Evolutionary conservation across 352 stramenopile genomes (phyloP).

Genomic region (Phytophthora vignae): DNA sequence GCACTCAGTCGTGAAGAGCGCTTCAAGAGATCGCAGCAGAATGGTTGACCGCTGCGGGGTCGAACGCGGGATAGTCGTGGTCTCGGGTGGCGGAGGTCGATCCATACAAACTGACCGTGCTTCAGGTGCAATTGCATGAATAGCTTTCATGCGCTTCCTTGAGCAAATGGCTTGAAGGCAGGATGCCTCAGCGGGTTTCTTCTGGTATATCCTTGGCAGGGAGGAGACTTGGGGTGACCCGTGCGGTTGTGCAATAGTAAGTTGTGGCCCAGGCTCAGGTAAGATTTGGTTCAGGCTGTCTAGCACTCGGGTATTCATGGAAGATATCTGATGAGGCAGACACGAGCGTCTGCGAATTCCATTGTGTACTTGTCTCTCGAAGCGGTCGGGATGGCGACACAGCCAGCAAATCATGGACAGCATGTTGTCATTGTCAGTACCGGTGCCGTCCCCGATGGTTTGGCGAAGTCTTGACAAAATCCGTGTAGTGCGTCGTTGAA

Average conservation of each 20-base stretch:
- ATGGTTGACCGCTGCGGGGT: slow-evolving; percentile 6
- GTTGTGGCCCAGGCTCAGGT: background rate
- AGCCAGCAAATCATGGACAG: slow-evolving; percentile 22
- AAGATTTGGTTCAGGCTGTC: slow-evolving; percentile 18
- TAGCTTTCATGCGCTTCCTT: background rate
- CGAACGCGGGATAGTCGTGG: background rate
- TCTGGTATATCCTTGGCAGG: background rate
- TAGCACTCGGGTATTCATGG: slow-evolving; percentile 7
- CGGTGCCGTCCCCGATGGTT: background rate
- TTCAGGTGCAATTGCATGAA: background rate
- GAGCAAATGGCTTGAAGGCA: background rate
- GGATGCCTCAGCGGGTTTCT: background rate
- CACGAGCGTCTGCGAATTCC: slow-evolving; percentile 21
- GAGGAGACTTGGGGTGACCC: background rate
- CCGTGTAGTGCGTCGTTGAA: slow-evolving; percentile 7
- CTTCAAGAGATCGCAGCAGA: slow-evolving; percentile 24
- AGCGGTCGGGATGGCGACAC: slow-evolving; percentile 20
- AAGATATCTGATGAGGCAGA: slow-evolving; percentile 25
- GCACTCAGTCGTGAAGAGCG: slow-evolving; percentile 40
- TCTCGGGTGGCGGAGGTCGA: background rate
- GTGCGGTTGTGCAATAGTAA: background rate
- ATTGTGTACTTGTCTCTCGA: slow-evolving; percentile 6
- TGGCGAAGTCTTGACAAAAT: slow-evolving; percentile 16
- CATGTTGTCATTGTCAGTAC: slow-evolving; percentile 4
- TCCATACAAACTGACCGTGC: background rate